Base-by-base conservation (phyloP, 1,139 yeast genomes). In the Debaryomyces psychrophilus region DNA sequence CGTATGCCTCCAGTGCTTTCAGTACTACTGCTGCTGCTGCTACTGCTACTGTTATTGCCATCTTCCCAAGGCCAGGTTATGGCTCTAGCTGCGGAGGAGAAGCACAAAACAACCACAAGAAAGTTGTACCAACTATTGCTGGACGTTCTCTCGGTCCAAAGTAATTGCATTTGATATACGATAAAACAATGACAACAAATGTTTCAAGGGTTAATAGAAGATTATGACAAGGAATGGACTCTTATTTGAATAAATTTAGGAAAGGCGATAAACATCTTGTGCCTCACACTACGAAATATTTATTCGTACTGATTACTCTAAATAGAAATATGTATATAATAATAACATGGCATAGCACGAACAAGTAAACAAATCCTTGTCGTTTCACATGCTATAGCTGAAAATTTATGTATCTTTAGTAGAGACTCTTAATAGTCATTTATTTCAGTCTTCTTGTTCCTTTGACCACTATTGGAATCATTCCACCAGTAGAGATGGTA, bases 401-500 rank as follows among this genome's bases (percentile, higher is more conserved):
- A 14, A 33, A 17, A 17, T 20, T 33, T 14, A 9, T 8, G 4
- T 8, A 6, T 18, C 8, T 18, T 11, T 33, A 20, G 18, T 9
- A 5, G 25, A 33, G 18, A 8, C 7, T 17, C n/a, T 2, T 4
- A 29, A 17, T 5, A 23, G n/a, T 9, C 37, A 8, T 5, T 31
- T 23, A 36, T 4, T 42, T 26, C 18, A 44, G n/a, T 37, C 42
- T 50, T 49, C 68, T 58, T 9, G 65, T 64, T 5, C 63, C 80
- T 53, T 73, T 77, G 11, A 83, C 75, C 9, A 82, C 76, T 17
- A 82, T 71, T 1, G 88, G 88, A 22, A 83, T 73, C 82, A 83
- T 79, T 6, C 75, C 76, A 2, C 76, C 76, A 0, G 88, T 81
- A 11, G 81, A 74, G 37, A 83, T 71, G 14, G 81, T 71, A 57